These are phyloP conservation scores for Sordariomycetes sp. DNA, from an alignment of 2,329 filamentous ascomycete species.

Conservation along the genomic window DNA sequence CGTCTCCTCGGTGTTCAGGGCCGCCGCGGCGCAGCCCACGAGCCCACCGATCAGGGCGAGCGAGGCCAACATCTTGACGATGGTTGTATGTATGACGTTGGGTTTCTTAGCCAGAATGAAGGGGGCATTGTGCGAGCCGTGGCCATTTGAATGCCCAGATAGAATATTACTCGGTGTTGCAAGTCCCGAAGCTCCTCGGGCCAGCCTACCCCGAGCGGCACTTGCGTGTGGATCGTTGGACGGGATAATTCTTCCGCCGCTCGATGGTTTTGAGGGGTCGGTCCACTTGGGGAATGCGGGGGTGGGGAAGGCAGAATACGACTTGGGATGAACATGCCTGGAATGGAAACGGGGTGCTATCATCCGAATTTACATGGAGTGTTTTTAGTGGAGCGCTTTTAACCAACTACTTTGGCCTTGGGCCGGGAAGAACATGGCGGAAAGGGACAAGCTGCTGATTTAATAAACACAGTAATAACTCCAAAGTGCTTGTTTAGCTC, in stretches of 20 bases:
- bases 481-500: too few relatives aligned
- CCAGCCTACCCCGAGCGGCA: background rate
- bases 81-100: background rate
- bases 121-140: background rate
- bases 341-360: too few relatives aligned
- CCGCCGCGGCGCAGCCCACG: constrained; percentile 9
- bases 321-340: background rate
- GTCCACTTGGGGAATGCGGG: background rate
- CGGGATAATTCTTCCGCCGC: background rate
- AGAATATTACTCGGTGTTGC: background rate
- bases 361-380: too few relatives aligned
- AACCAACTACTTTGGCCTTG: too few relatives aligned
- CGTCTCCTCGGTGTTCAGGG: constrained; percentile 21
- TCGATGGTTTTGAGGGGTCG: background rate
- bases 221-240: background rate
- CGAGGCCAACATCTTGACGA: background rate
- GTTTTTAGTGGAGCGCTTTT: too few relatives aligned
- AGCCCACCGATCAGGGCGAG: background rate
- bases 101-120: background rate
- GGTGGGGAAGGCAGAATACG: background rate
- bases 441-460: too few relatives aligned
- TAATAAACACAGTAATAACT: too few relatives aligned
- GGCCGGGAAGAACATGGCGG: too few relatives aligned
- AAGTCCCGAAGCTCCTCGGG: background rate
- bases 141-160: background rate